Evolutionary conservation across 495 filamentous ascomycete species (phyloP).

Genomic region (Ramalina intermedia): DNA sequence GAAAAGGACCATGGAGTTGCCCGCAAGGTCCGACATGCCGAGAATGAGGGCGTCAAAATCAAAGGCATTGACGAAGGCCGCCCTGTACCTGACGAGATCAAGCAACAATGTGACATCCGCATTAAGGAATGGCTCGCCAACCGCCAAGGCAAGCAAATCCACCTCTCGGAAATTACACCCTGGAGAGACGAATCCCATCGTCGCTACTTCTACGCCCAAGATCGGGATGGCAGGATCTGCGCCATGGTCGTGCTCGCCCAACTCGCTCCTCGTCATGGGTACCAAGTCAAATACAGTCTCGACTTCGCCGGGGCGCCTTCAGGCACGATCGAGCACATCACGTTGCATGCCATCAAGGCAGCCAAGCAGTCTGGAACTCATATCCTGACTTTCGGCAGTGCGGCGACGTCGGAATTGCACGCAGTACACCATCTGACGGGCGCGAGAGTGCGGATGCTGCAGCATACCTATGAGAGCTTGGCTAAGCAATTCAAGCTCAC

Average conservation of each 20-base stretch:
- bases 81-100: conserved; percentile 45
- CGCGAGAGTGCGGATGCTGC: conserved; percentile 55
- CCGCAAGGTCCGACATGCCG: conserved; percentile 60
- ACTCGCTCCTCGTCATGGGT: conserved; percentile 59
- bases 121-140: conserved; percentile 63
- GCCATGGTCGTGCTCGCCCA: conserved; percentile 62
- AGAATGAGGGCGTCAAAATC: conserved; percentile 64
- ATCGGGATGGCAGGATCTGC: conserved; percentile 49
- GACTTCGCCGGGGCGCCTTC: conserved; percentile 69
- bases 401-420: conserved; percentile 49
- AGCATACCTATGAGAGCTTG: conserved; percentile 61
- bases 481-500: conserved; percentile 64
- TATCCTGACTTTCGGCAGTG: conserved; percentile 66
- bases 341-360: conserved; percentile 59
- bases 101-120: conserved; percentile 49
- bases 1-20: conserved; percentile 43
- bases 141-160: conserved; percentile 71
- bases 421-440: conserved; percentile 65
- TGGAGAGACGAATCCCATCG: conserved; percentile 68
- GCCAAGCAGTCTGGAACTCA: conserved; percentile 47
- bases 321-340: conserved; percentile 67
- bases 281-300: conserved; percentile 78
- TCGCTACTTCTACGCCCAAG: conserved; percentile 64
- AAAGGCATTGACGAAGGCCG: conserved; percentile 46
- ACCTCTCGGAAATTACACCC: conserved; percentile 69